Evolutionary conservation across 2,329 filamentous ascomycete genomes (phyloP), one percentile per base, ranked within the genome.

Genomic region (Talaromyces verruculosus): DNA sequence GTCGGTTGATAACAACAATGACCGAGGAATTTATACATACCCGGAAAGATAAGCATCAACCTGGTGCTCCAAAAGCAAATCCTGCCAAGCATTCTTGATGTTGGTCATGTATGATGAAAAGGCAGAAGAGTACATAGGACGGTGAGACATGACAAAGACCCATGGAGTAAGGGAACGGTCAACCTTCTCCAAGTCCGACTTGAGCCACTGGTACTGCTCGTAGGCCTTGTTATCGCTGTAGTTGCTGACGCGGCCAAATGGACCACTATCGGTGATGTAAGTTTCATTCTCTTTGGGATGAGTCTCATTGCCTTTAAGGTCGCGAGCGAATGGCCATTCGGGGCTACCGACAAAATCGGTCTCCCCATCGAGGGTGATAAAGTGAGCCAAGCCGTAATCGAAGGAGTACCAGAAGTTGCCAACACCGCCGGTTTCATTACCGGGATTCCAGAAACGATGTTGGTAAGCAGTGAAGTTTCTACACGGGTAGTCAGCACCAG

Each of bases 371-470:
- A 85, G 72, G 19, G 79, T 74, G 67, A 84, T 73, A 66, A 84
- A 84, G 70, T 85, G 83, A 1, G 80, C 83, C n/a, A 84, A 74
- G 28, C 83, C 83, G 68, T 84, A 84, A 75, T 85, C 82, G 69
- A 84, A 85, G 1, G 80, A 83, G 73, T 85, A 84, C 83, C 83
- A 84, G 70, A 84, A 82, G 77, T 84, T 84, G 62, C 80, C 76
- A 10, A 84, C 81, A 39, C 83, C 83, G 3, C 80, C 80, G 10
- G 76, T 77, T 68, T 84, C 82, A 0, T 69, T 67, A 28, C 83
- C 83, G 0, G 83, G 81, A 81, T 84, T 84, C 62, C 79, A 78
- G 77, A 84, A 85, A 53, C 83, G 82, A 72, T 84, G 74, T 69
- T 84, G 80, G 72, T 76, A 84, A 5, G 81, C 78, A n/a, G 82